phyloP scores from a whole-genome alignment of 306 rosid species.

The Cajanus cajan region DNA sequence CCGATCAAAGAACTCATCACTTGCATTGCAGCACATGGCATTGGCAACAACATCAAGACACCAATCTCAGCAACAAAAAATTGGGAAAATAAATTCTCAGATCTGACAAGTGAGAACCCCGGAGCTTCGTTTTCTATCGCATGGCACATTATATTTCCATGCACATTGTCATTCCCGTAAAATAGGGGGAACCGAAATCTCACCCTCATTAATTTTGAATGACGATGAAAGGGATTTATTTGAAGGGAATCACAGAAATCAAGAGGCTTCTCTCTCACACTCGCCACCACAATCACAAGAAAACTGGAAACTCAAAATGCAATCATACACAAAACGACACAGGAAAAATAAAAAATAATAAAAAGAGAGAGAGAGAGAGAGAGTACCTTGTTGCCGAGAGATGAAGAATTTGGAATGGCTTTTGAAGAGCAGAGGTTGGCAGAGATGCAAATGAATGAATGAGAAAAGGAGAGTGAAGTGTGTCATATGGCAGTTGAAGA shows the following conservation, averaged over 20 bases:
- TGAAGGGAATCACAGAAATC: slow-evolving; percentile 2
- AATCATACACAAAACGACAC: background rate
- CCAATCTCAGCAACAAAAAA: background rate
- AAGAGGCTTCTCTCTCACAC: slow-evolving; percentile 4
- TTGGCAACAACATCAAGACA: background rate
- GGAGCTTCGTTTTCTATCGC: slow-evolving; percentile 15
- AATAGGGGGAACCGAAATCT: background rate
- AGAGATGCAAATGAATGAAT: slow-evolving; percentile 32
- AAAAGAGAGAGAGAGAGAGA: slow-evolving; percentile 3
- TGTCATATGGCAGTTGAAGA: slow-evolving; percentile 24
- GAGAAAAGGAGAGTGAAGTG: slow-evolving; percentile 22
- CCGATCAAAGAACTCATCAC: background rate
- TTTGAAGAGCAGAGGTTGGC: slow-evolving; percentile 31
- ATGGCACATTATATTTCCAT: background rate
- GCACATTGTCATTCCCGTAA: slow-evolving; percentile 29
- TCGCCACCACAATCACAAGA: background rate
- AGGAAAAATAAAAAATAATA: background rate
- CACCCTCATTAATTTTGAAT: background rate
- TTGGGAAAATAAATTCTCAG: slow-evolving; percentile 24
- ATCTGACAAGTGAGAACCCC: slow-evolving; percentile 19
- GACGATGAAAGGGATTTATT: background rate
- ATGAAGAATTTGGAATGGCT: slow-evolving; percentile 17
- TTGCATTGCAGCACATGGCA: background rate
- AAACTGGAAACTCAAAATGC: slow-evolving; percentile 7
- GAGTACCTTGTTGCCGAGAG: slow-evolving; percentile 11